A percentile compares a stretch with the other conserved stretches of the same genome.
Evolutionary conservation across 2,329 filamentous ascomycete species (phyloP).

Genomic region (Pseudodiploospora longispora): DNA sequence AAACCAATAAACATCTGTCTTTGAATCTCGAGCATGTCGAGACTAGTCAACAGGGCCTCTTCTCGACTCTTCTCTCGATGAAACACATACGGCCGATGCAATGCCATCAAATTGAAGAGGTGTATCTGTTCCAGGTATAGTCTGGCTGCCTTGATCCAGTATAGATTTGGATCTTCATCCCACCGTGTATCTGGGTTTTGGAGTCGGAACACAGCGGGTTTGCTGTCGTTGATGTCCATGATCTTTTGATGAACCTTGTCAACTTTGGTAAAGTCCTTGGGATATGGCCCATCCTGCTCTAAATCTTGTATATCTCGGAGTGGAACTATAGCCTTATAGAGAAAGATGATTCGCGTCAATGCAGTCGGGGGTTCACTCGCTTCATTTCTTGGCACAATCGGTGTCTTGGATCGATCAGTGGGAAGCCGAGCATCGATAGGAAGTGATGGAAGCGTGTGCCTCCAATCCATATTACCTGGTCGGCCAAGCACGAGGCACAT

Average conservation of each 20-base stretch:
- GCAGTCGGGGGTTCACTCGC: constrained; percentile 46
- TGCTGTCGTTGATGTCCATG: constrained; percentile 36
- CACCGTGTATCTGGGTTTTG: constrained; percentile 50
- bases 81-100: constrained; percentile 56
- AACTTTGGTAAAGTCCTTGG: constrained; percentile 45
- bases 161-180: constrained; percentile 43
- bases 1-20: constrained; percentile 40
- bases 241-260: constrained; percentile 46
- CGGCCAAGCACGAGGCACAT: constrained; percentile 46
- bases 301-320: constrained; percentile 47
- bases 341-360: constrained; percentile 45
- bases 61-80: constrained; percentile 44
- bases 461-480: constrained; percentile 47
- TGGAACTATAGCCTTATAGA: constrained; percentile 37
- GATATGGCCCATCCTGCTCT: constrained; percentile 47
- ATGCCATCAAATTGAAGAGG: constrained; percentile 48
- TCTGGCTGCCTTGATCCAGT: constrained; percentile 43
- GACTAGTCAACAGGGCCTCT: constrained; percentile 46
- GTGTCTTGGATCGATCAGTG: constrained; percentile 36
- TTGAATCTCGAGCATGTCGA: constrained; percentile 49
- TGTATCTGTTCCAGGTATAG: constrained; percentile 39
- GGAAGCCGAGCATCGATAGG: constrained; percentile 47
- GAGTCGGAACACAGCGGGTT: constrained; percentile 45
- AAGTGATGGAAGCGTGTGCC: constrained; percentile 36
- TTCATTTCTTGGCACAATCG: constrained; percentile 38